Evolutionary conservation across 495 filamentous ascomycete species (phyloP), one percentile per base, ranked within the genome.

Genomic region (Penicillium pancosmium): DNA sequence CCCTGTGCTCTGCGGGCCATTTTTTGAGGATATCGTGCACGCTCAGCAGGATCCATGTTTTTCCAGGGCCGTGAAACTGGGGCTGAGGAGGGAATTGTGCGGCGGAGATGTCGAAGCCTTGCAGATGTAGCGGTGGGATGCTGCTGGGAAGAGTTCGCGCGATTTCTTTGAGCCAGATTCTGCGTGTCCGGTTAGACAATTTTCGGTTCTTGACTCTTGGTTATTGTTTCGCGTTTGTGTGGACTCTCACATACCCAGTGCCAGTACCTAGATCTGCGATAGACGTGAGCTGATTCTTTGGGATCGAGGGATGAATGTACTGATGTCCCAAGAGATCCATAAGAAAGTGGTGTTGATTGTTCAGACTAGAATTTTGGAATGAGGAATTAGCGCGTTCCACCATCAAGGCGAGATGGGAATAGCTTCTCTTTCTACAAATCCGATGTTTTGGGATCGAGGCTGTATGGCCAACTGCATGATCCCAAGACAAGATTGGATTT

Each of bases 181-280:
- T 73, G 51, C 9, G 5, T 8, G n/a, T 4, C 0, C 2, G 41
- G 15, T 46, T 11, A 18, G 31, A 35, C 5, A 3, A 3, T 12
- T 50, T 50, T 50, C 5, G 19, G 4, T 33, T 18, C 35, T 27
- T 46, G n/a, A 63, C 8, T 52, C 10, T 50, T 56, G 31, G 3
- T 33, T 19, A 8, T 50, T 13, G 18, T 25, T 50, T 2, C 4
- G 6, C 12, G n/a, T 36, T 18, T 31, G 6, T 36, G 27, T 31
- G 27, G 38, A 44, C 10, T 36, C 9, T 38, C 12, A 62, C 58
- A 5, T 67, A 75, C 73, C 75, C 75, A 9, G 74, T 77, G 6
- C 75, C 75, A 21, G 74, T 76, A 8, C 65, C 75, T 7, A 78
- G 18, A 38, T 78, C 75, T 8, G 74, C 74, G 15, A 78, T 53